A percentile compares a stretch with the other conserved stretches of the same genome.
Conservation (phyloP, 2,329 filamentous ascomycete species). For the Zasmidium cellare region DNA sequence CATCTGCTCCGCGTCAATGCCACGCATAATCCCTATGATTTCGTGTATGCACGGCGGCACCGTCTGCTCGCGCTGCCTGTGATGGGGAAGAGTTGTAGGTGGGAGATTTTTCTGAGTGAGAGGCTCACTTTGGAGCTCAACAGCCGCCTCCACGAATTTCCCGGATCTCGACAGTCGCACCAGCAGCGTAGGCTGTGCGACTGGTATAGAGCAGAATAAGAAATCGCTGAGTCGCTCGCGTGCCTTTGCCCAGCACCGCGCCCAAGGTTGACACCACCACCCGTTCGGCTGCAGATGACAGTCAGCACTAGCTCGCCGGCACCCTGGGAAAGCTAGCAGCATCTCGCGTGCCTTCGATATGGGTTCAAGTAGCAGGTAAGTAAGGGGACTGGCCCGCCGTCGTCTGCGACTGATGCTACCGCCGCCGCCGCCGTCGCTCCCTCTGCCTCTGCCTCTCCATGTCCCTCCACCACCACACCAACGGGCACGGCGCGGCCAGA, state of each 20-base stretch:
- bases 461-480: neutral
- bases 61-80: neutral
- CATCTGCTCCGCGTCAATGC: neutral
- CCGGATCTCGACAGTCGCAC: neutral
- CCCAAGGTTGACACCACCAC: neutral
- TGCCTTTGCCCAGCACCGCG: neutral
- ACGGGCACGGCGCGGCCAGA: neutral
- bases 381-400: conserved; percentile 1
- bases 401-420: neutral
- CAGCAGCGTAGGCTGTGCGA: neutral
- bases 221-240: neutral
- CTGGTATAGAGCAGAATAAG: too few relatives aligned
- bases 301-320: neutral
- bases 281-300: neutral
- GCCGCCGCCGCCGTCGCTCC: neutral
- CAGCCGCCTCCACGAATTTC: neutral
- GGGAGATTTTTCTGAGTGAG: neutral
- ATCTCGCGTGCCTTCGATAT: neutral
- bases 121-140: neutral
- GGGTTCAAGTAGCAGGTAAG: conserved; percentile 5
- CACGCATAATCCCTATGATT: neutral
- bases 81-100: too few relatives aligned
- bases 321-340: neutral
- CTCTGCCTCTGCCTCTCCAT: neutral
- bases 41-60: too few relatives aligned